Conservation (phyloP, 768 basidiomycete genomes). For the Lentinula edodes region DNA sequence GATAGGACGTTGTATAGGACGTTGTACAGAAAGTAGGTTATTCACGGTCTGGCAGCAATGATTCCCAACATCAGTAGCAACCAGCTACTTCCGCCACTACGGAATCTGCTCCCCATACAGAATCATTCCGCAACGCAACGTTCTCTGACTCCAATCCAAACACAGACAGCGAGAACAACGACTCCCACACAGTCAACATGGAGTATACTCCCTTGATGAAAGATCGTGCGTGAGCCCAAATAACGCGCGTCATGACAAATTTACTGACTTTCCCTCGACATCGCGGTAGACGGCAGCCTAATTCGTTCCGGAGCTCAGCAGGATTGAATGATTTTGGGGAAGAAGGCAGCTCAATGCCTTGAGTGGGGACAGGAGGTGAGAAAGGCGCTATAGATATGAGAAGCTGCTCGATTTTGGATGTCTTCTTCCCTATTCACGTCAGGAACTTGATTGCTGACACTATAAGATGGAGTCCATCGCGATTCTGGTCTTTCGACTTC, state of each 20-base stretch:
- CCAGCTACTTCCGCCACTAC: constrained; percentile 52
- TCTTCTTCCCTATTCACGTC: too few species aligned
- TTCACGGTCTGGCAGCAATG: constrained; percentile 13
- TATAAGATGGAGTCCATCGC: too few species aligned
- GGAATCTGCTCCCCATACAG: constrained; percentile 28
- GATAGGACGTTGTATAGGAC: too few species aligned
- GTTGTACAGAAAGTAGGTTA: constrained; percentile 45
- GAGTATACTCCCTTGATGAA: too few species aligned
- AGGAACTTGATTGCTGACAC: too few species aligned
- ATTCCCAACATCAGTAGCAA: constrained; percentile 11
- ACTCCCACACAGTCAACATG: too few species aligned
- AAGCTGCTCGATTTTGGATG: too few species aligned
- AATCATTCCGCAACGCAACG: constrained; percentile 5
- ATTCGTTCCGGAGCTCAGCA: neutral
- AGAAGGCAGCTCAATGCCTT: constrained; percentile 27
- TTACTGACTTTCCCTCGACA: constrained; percentile 57
- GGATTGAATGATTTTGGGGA: constrained; percentile 6
- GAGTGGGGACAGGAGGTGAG: too few species aligned
- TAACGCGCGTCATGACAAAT: constrained; percentile 75
- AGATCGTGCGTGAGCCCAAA: too few species aligned
- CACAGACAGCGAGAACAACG: too few species aligned
- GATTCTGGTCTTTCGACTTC: too few species aligned
- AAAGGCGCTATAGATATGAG: constrained; percentile 29
- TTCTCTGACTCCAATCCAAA: neutral
- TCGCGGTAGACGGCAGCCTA: neutral